phyloP scores from a whole-genome alignment of 768 basidiomycete species.

The Phaeolepiota aurea region DNA sequence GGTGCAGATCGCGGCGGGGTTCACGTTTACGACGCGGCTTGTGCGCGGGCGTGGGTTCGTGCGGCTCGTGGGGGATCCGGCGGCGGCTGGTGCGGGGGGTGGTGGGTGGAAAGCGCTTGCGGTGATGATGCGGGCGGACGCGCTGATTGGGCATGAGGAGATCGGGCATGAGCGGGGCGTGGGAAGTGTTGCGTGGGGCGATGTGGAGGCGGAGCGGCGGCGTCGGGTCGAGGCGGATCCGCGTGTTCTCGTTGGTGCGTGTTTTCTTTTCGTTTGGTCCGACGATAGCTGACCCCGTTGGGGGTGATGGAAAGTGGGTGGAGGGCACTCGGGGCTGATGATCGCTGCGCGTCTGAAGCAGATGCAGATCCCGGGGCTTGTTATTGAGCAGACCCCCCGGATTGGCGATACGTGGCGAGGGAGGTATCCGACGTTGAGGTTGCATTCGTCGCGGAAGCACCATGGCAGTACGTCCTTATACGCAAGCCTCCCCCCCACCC shows the following conservation, averaged over 20 bases:
- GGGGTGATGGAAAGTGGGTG: too few relatives aligned
- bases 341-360: conserved; percentile 33
- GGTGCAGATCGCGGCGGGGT: conserved; percentile 13
- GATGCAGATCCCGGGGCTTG: conserved; percentile 26
- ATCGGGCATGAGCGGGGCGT: conserved; percentile 17
- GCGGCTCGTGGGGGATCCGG: conserved; percentile 18
- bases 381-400: conserved; percentile 24
- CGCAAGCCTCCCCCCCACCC: neutral
- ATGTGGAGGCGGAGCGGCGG: conserved; percentile 23
- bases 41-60: conserved; percentile 24
- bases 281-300: too few relatives aligned
- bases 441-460: conserved; percentile 22
- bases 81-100: too few relatives aligned
- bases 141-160: conserved; percentile 28
- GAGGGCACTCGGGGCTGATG: conserved; percentile 33
- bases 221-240: conserved; percentile 27
- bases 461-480: conserved; percentile 9
- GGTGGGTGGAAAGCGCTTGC: conserved; percentile 25
- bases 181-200: conserved; percentile 24
- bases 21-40: conserved; percentile 24
- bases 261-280: too few relatives aligned
- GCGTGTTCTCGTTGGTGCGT: conserved; percentile 29
- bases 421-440: conserved; percentile 30
- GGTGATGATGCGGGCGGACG: conserved; percentile 21
- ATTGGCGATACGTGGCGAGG: conserved; percentile 35